Conservation (phyloP, 192 early-diverging fungal species). For the Spinellus fusiger region DNA sequence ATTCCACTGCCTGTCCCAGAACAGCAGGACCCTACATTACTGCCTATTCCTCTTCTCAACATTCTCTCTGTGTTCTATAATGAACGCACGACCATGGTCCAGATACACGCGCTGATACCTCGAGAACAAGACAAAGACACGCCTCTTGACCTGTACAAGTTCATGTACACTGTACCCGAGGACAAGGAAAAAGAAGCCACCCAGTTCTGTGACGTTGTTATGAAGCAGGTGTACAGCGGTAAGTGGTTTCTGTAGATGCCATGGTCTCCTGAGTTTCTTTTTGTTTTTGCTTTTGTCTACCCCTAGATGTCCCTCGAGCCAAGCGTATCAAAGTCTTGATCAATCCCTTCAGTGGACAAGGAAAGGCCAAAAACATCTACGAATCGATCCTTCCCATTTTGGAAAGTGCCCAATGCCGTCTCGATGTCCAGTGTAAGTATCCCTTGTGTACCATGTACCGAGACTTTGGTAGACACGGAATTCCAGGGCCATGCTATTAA, state of each 20-base stretch:
- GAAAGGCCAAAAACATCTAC: conserved; percentile 54
- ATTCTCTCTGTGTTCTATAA: conserved; percentile 13
- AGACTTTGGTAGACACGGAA: conserved; percentile 51
- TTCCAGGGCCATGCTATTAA: conserved; percentile 54
- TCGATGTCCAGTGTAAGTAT: conserved; percentile 48
- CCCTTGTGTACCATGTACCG: too few relatives aligned
- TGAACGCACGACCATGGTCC: conserved; percentile 20
- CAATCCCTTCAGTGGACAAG: conserved; percentile 73
- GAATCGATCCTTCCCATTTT: conserved; percentile 56
- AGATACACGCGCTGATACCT: conserved; percentile 21
- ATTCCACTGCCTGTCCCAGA: conserved; percentile 19
- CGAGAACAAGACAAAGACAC: conserved; percentile 10
- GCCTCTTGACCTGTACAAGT: conserved; percentile 19
- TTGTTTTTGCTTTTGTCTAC: not conserved
- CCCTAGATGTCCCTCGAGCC: conserved; percentile 1
- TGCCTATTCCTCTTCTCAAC: conserved; percentile 22
- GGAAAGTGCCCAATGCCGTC: conserved; percentile 49
- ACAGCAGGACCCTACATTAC: conserved; percentile 12
- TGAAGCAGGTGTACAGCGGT: conserved; percentile 20
- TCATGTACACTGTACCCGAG: conserved; percentile 17
- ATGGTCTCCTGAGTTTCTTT: not conserved
- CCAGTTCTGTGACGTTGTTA: conserved; percentile 13
- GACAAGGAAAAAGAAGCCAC: conserved; percentile 3
- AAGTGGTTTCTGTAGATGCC: not conserved
- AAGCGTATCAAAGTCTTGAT: conserved; percentile 52